phyloP scores from a whole-genome alignment of 2,329 filamentous ascomycete genomes.

The Pestalotiopsis sp. region DNA sequence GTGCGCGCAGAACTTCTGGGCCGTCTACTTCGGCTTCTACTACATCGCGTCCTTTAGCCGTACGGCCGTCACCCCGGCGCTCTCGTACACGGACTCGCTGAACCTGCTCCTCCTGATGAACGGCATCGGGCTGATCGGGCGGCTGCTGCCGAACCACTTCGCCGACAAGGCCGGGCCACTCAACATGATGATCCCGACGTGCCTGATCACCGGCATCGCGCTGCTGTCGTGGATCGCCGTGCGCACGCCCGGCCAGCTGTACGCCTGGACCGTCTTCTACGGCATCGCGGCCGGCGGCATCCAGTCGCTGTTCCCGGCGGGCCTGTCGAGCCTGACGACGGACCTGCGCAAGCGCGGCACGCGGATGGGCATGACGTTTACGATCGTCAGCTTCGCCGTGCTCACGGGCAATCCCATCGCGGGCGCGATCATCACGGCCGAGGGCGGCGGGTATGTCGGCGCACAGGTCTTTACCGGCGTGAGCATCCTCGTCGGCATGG shows the following conservation, averaged over 20 bases:
- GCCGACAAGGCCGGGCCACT: slow-evolving; percentile 62
- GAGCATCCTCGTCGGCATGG: slow-evolving; percentile 43
- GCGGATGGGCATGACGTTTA: slow-evolving; percentile 62
- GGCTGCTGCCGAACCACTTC: slow-evolving; percentile 58
- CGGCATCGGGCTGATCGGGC: slow-evolving; percentile 60
- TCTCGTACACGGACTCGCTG: slow-evolving; percentile 54
- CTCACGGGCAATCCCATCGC: slow-evolving; percentile 55
- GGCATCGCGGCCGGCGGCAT: slow-evolving; percentile 66
- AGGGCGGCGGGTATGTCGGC: slow-evolving; percentile 44
- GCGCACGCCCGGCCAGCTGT: slow-evolving; percentile 49
- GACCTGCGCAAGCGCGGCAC: slow-evolving; percentile 54
- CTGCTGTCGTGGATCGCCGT: slow-evolving; percentile 64
- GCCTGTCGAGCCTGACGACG: slow-evolving; percentile 55
- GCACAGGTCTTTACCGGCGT: slow-evolving; percentile 52
- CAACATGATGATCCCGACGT: slow-evolving; percentile 59
- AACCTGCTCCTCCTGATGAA: slow-evolving; percentile 68
- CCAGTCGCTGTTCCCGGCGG: slow-evolving; percentile 68
- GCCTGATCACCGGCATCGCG: slow-evolving; percentile 42
- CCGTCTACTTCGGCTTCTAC: slow-evolving; percentile 55
- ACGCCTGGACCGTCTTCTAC: slow-evolving; percentile 65
- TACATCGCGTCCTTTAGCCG: slow-evolving; percentile 57
- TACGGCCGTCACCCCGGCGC: slow-evolving; percentile 36
- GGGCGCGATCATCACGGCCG: slow-evolving; percentile 48
- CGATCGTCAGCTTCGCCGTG: slow-evolving; percentile 55
- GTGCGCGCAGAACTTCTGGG: slow-evolving; percentile 40